phyloP scores from a whole-genome alignment of 257 asterid genomes.

The Handroanthus guayacan region DNA sequence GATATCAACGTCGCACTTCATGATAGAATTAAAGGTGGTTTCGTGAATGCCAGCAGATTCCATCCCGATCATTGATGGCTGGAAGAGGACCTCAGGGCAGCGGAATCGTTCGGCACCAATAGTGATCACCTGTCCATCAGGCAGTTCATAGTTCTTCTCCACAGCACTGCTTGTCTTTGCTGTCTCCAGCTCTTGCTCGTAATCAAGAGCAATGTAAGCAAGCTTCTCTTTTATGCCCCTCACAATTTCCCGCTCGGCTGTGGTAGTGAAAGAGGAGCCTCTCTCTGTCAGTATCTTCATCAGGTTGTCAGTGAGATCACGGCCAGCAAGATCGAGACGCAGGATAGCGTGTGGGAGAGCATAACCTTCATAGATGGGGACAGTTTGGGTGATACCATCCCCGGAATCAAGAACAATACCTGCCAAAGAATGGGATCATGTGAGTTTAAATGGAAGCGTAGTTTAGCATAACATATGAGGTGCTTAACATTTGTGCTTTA shows the following conservation, averaged over 20 bases:
- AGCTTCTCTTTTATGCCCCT: constrained; percentile 46
- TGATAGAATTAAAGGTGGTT: constrained; percentile 56
- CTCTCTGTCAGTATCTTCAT: no score
- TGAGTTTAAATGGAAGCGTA: no score
- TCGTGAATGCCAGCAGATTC: constrained; percentile 62
- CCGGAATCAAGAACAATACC: constrained; percentile 44
- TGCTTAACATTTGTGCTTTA: constrained; percentile 4
- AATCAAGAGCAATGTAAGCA: constrained; percentile 58
- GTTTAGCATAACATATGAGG: no score
- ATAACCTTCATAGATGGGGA: no score
- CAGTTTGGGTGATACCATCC: no score
- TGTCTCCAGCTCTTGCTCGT: constrained; percentile 22
- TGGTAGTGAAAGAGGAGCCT: no score
- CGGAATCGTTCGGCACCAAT: constrained; percentile 25
- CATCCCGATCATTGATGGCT: constrained; percentile 61
- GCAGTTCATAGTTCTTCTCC: constrained; percentile 59
- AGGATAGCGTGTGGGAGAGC: no score
- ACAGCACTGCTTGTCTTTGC: constrained; percentile 29
- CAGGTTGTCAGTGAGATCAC: no score
- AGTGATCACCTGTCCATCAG: constrained; percentile 28
- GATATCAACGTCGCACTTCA: no score
- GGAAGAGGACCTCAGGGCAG: constrained; percentile 65
- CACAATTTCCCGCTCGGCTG: no score
- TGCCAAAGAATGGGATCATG: background rate
- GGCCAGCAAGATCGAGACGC: no score